Base-by-base conservation (phyloP, 2,329 filamentous ascomycete genomes). In the Aspergillus sp. region DNA sequence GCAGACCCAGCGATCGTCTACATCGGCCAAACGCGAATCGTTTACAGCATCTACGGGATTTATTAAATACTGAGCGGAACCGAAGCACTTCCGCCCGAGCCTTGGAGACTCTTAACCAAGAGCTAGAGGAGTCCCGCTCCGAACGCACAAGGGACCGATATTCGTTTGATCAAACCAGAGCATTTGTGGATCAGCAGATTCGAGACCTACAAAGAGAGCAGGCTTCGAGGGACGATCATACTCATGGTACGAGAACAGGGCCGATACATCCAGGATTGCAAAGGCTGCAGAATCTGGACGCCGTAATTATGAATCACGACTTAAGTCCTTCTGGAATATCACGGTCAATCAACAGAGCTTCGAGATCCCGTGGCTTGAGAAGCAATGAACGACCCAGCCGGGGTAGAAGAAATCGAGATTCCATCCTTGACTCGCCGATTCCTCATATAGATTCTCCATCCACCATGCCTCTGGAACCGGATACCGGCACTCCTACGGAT, bases 41-140 rank as follows among this genome's bases (percentile, higher is more conserved):
- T 42, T 61, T 75, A 13, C 70, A 74, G 39, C 67, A 76, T 63
- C 65, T 78, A 20, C 74, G 75, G 53, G 69, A 73, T 45, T 57
- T 78, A 38, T 62, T 78, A 32, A 68, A 65, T 44, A 72, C 74
- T 17, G 72, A 74, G 44, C 71, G 71, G 17, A 70, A 71, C 45
- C 67, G 66, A 30, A 64, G 64, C 42, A 67, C 66, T 47, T 55
- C 64, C 12, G 61, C 60, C 50, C 70, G 70, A 56, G 76, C 75
- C 7, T 56, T 76, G 49, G 73, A 76, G 47, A 69, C 73, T 11
- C 57, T 78, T 18, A 72, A 77, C 56, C 68, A 69, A 63, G 76
- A 79, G 61, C 64, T 76, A 41, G 68, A 70, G 47, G 69, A 73
- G 36, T 64, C 68, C 47, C 64, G 64, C 34, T 62, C 63, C 24